Evolutionary conservation across 2,329 filamentous ascomycete species (phyloP), one percentile per base, ranked within the genome.

Genomic region (Tricladium varicosporioides): DNA sequence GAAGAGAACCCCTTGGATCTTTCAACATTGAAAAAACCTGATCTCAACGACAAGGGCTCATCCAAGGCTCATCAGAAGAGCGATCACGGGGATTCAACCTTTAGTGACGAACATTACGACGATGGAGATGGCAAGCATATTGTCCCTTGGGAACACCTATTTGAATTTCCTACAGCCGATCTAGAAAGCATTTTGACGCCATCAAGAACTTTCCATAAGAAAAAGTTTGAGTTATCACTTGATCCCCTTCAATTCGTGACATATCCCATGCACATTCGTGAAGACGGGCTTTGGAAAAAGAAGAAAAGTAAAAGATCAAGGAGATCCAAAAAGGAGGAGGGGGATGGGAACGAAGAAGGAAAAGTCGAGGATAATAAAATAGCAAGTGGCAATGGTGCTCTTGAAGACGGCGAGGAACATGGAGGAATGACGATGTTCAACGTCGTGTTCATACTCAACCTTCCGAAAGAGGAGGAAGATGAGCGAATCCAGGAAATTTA

Each of bases 401-500:
- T 59, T 2, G 67, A 69, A 10, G 62, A 67, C 36, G 65, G 62
- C 13, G 67, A 66, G 36, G 67, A 68, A 57, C 45, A 60, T 60
- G 63, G 65, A 46, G 65, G 62, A 15, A 92, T 97, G 89, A 92
- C 87, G 61, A 97, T 97, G 93, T 99, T 99, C 75, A 96, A 97
- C 71, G 83, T 97, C 10, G 92, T 97, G 19, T 97, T 97, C 71
- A 89, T 96, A 51, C 77, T 97, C 62, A 88, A 91, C 63, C 89
- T 92, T 2, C 87, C 87, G 50, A 84, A 87, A 52, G 79, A 92
- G 56, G 89, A 96, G 69, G 86, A 88, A 63, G 88, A 89, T 79
- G 82, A 77, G 68, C 77, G 83, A 11, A 77, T 95, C 47, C 83
- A 88, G 45, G 89, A 95, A 62, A 86, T 97, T 69, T 96, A 96